Percentiles rank a stretch among this genome's conserved stretches.
Conservation (phyloP, 164 flowering plant genomes). For the Tetracentron sinense region DNA sequence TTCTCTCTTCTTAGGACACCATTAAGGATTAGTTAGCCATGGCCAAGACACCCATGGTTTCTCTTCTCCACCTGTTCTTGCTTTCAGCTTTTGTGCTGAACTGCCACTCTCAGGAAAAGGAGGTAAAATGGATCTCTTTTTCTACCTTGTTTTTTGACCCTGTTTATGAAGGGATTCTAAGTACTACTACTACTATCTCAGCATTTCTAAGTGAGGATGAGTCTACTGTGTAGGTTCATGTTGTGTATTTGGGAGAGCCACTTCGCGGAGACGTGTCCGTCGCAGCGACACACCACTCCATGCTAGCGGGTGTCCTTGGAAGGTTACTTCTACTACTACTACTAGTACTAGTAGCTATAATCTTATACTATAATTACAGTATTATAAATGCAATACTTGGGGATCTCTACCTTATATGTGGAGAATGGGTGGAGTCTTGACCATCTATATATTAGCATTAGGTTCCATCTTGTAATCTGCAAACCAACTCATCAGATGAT, state of each 20-base stretch:
- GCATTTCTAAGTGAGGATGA: not conserved
- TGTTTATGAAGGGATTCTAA: too few relatives aligned
- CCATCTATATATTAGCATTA: too few relatives aligned
- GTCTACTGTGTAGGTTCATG: conserved; percentile 27
- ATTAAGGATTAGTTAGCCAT: not conserved
- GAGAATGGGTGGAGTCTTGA: too few relatives aligned
- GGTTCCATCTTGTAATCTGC: too few relatives aligned
- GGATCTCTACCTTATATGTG: too few relatives aligned
- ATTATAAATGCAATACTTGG: too few relatives aligned
- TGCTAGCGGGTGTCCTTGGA: conserved; percentile 31
- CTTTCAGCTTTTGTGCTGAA: conserved; percentile 17
- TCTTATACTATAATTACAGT: too few relatives aligned
- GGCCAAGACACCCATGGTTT: conserved; percentile 5
- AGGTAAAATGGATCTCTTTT: conserved; percentile 11
- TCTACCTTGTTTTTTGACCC: too few relatives aligned
- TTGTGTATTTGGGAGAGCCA: conserved; percentile 46
- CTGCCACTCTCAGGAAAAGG: conserved; percentile 17
- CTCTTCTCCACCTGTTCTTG: conserved; percentile 13
- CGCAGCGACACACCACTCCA: conserved; percentile 26
- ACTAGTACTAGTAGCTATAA: not conserved
- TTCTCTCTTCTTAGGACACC: not conserved
- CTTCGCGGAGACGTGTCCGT: conserved; percentile 19
- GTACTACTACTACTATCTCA: not conserved
- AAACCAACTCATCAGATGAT: not conserved
- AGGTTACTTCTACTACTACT: conserved; percentile 21